A percentile compares a stretch with the other conserved stretches of the same genome.
Conservation (phyloP, 371 early-diverging fungal species). For the Edhazardia aedis region DNA sequence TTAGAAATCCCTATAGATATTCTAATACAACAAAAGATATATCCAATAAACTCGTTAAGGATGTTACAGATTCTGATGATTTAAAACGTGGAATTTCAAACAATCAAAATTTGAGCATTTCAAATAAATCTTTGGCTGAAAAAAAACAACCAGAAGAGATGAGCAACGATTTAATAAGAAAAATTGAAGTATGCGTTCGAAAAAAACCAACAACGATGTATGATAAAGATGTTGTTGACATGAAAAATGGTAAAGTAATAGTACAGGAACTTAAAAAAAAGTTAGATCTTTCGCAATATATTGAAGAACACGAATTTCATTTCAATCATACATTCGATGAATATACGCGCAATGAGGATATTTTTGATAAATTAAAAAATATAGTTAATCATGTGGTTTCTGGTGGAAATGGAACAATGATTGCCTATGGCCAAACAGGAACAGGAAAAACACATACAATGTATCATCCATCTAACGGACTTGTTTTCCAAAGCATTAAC, state of each 20-base stretch:
- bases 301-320: slow-evolving; percentile 67
- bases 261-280: slow-evolving; percentile 50
- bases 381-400: slow-evolving; percentile 70
- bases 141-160: too few relatives aligned
- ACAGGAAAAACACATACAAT: slow-evolving; percentile 93
- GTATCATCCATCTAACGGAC: slow-evolving; percentile 48
- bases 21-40: too few relatives aligned
- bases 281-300: slow-evolving; percentile 64
- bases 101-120: too few relatives aligned
- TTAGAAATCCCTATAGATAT: too few relatives aligned
- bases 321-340: slow-evolving; percentile 85
- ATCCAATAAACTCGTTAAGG: too few relatives aligned
- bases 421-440: slow-evolving; percentile 94
- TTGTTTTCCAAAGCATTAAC: slow-evolving; percentile 29
- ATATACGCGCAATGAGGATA: slow-evolving; percentile 55
- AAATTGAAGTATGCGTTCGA: neutral
- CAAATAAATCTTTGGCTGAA: too few relatives aligned
- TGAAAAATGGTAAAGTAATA: neutral
- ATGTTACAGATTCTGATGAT: too few relatives aligned
- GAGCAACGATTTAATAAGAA: too few relatives aligned
- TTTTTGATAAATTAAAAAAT: slow-evolving; percentile 66
- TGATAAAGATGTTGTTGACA: neutral
- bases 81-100: too few relatives aligned
- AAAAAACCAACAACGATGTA: neutral
- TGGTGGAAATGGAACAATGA: slow-evolving; percentile 86